Evolutionary conservation across 1,284 basidiomycete genomes (phyloP).

Genomic region (Sutorius eximius): DNA sequence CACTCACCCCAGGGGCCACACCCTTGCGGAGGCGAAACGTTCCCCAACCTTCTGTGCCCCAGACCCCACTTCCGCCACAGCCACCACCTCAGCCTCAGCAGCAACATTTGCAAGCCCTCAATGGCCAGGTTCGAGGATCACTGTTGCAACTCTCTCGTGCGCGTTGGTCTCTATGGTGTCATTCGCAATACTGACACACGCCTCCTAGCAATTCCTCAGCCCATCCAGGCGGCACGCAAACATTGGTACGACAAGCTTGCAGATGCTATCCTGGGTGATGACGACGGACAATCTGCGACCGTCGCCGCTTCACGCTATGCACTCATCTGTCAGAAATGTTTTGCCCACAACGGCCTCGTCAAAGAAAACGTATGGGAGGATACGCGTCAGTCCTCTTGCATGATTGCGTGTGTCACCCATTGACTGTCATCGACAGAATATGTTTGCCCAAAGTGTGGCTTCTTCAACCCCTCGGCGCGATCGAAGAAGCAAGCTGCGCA

Average conservation of each 20-base stretch:
- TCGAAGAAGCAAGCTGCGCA: slow-evolving; percentile 35
- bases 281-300: slow-evolving; percentile 53
- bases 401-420: neutral
- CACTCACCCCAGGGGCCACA: slow-evolving; percentile 29
- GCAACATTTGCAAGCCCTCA: slow-evolving; percentile 24
- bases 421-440: slow-evolving; percentile 52
- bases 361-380: slow-evolving; percentile 88
- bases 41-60: slow-evolving; percentile 21
- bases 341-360: slow-evolving; percentile 91
- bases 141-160: slow-evolving; percentile 43
- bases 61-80: slow-evolving; percentile 22
- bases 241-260: slow-evolving; percentile 89
- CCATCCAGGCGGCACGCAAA: slow-evolving; percentile 63
- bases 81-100: slow-evolving; percentile 22
- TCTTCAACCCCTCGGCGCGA: slow-evolving; percentile 64
- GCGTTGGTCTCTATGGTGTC: slow-evolving; percentile 17
- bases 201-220: slow-evolving; percentile 37
- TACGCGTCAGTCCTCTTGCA: slow-evolving; percentile 65
- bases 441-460: slow-evolving; percentile 71
- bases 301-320: slow-evolving; percentile 74
- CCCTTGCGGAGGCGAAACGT: slow-evolving; percentile 36
- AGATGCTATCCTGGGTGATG: slow-evolving; percentile 84
- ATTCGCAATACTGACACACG: slow-evolving; percentile 9
- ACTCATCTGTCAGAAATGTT: slow-evolving; percentile 92
- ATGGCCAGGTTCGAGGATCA: slow-evolving; percentile 18